phyloP scores from a whole-genome alignment of 495 filamentous ascomycete species.

The Lichenothelia convexa region DNA sequence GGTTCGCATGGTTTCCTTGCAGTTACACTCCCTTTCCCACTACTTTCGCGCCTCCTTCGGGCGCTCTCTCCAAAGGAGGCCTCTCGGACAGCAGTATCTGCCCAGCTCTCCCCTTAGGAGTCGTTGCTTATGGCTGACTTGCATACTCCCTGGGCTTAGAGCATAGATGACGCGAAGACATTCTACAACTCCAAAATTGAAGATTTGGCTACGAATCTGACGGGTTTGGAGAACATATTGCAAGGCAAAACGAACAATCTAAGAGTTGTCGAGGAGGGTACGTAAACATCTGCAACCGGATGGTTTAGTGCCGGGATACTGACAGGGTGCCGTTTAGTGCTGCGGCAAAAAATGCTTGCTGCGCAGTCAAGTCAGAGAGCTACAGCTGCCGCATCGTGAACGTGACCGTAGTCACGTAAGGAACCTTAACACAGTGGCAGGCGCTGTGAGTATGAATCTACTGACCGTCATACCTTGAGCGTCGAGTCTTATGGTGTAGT shows the following conservation, averaged over 20 bases:
- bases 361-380: background rate
- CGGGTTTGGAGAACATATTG: constrained; percentile 73
- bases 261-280: constrained; percentile 58
- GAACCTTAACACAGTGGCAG: too few species aligned
- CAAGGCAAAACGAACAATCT: constrained; percentile 70
- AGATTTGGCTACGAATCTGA: constrained; percentile 57
- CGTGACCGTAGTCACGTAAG: too few species aligned
- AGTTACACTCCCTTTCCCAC: constrained; percentile 28
- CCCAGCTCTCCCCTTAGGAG: constrained; percentile 7
- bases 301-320: background rate
- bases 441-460: too few species aligned
- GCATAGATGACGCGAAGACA: constrained; percentile 50
- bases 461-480: too few species aligned
- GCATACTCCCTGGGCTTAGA: too few species aligned
- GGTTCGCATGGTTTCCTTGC: too few species aligned
- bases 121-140: too few species aligned
- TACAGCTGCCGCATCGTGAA: constrained; percentile 14
- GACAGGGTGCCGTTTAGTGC: background rate
- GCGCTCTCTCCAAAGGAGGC: constrained; percentile 1
- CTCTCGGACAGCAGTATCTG: too few species aligned
- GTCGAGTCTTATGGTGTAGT: too few species aligned
- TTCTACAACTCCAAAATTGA: constrained; percentile 82
- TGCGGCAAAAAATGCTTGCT: background rate
- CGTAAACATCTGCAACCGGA: background rate
- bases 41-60: background rate